These are phyloP conservation scores for Saccharomycopsis sp. DNA, from an alignment of 805 yeast genomes.

Conservation along the genomic window DNA sequence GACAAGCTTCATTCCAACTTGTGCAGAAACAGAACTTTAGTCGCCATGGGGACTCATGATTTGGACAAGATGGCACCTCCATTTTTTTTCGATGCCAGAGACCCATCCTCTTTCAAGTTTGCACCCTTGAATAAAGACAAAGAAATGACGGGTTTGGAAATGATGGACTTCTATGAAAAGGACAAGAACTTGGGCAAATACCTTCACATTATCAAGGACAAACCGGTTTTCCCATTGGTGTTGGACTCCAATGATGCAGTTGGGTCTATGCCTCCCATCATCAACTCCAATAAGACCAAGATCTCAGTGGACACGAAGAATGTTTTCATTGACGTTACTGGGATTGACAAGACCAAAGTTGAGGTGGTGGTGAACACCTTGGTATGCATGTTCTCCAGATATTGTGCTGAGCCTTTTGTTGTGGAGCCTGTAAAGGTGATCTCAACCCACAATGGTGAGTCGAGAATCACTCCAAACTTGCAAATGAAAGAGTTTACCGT, in stretches of 20 bases:
- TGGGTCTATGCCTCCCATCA: constrained; percentile 93
- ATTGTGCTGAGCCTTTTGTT: constrained; percentile 71
- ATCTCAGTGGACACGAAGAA: constrained; percentile 77
- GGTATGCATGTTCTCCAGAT: constrained; percentile 92
- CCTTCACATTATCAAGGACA: constrained; percentile 77
- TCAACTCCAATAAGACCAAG: constrained; percentile 86
- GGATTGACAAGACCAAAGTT: constrained; percentile 89
- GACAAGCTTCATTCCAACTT: constrained; percentile 92
- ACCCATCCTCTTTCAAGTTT: constrained; percentile 69
- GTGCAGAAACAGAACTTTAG: constrained; percentile 95
- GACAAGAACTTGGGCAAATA: constrained; percentile 87
- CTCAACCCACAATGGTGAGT: constrained; percentile 69
- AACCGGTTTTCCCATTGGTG: constrained; percentile 87
- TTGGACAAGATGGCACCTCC: constrained; percentile 72
- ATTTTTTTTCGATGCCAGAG: constrained; percentile 77
- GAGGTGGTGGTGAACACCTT: constrained; percentile 87
- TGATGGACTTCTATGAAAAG: constrained; percentile 83
- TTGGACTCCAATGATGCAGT: constrained; percentile 68
- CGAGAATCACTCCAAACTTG: constrained; percentile 70
- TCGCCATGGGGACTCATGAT: constrained; percentile 98
- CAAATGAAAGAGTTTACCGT: constrained; percentile 60
- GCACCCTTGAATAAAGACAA: constrained; percentile 65
- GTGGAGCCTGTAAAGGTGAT: constrained; percentile 85
- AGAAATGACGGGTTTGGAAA: constrained; percentile 61
- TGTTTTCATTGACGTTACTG: constrained; percentile 89